Percentiles rank a stretch among this genome's conserved stretches.
Conservation (phyloP, 75 land plant genomes). For the Pinus albicaulis region DNA sequence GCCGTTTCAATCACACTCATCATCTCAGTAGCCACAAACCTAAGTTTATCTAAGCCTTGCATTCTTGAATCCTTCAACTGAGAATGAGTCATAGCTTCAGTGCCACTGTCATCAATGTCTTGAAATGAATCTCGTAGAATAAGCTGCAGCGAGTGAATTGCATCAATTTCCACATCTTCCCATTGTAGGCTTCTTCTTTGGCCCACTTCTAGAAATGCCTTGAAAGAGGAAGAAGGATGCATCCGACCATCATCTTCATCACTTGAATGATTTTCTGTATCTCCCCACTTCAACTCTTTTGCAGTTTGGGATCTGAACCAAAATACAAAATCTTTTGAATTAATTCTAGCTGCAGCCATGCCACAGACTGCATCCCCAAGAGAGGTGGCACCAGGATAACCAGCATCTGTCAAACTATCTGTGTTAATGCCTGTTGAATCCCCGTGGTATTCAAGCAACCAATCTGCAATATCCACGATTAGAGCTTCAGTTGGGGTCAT, state of each 20-base stretch:
- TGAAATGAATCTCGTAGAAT: constrained; percentile 90
- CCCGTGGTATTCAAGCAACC: constrained; percentile 77
- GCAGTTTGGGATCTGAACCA: constrained; percentile 99
- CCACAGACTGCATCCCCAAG: constrained; percentile 98
- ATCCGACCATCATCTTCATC: constrained; percentile 96
- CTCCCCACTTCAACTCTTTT: constrained; percentile 98
- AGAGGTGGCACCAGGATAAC: constrained; percentile 81
- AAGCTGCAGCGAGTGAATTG: constrained; percentile 95
- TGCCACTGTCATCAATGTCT: constrained; percentile 52
- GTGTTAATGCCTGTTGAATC: constrained; percentile 98
- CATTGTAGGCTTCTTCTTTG: constrained; percentile 92
- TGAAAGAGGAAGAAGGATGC: constrained; percentile 95
- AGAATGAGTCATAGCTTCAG: constrained; percentile 65
- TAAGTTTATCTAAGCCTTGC: constrained; percentile 95
- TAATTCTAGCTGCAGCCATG: constrained; percentile 94
- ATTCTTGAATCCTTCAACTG: constrained; percentile 62
- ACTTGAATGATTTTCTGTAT: constrained; percentile 91
- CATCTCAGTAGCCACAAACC: constrained; percentile 97
- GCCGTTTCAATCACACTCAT: constrained; percentile 96
- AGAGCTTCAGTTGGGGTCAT: constrained; percentile 82
- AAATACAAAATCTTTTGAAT: constrained; percentile 80
- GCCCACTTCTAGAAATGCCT: constrained; percentile 93
- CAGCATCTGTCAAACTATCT: constrained; percentile 93
- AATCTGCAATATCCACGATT: constrained; percentile 82
- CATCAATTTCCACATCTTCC: constrained; percentile 99